Evolutionary conservation across 805 yeast species (phyloP), one percentile per base, ranked within the genome.

Genomic region (Kluyveromyces nonfermentans): DNA sequence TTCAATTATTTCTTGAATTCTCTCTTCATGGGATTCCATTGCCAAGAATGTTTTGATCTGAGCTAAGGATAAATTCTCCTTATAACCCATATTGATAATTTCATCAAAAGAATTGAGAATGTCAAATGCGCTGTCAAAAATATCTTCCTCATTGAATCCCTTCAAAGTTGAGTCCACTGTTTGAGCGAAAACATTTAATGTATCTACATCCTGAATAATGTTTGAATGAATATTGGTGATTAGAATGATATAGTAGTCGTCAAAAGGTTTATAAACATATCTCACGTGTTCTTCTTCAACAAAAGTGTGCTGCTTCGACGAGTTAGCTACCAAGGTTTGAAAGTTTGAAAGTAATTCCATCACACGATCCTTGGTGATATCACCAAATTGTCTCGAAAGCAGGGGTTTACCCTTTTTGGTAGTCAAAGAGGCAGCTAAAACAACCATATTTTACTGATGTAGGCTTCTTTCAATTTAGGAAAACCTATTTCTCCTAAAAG

Each of bases 21-120:
- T 90, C 69, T 93, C 99, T 68, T 93, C 98, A 63, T 93, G 97
- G 34, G 95, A 85, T 67, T 93, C 97, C 97, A 93, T 90, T 61
- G 87, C 90, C 69, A 93, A 71, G 67, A 85, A 90, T 10, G 94
- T 85, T 63, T 77, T 79, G 50, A 93, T 84, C 69, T 93, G 97
- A 47, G 80, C 64, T 51, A 82, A 63, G 1, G 93, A 78, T 51
- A 90, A 69, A 64, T 87, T 84, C 64, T 93, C 99, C 52, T 85
- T 80, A 70, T 82, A 87, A 15, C 98, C 98, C 67, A 86, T 71
- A 42, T 80, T 79, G 53, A 93, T 79, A 44, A 93, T 85, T 67
- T 93, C 98, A 64, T 93, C 98, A 58, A 93, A 90, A 3, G 97
- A 94, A 59, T 84, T 77, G 54, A 90, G 70, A 48, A 93, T 78